Evolutionary conservation across 2,329 filamentous ascomycete genomes (phyloP).

Genomic region (Neonectria ditissima): DNA sequence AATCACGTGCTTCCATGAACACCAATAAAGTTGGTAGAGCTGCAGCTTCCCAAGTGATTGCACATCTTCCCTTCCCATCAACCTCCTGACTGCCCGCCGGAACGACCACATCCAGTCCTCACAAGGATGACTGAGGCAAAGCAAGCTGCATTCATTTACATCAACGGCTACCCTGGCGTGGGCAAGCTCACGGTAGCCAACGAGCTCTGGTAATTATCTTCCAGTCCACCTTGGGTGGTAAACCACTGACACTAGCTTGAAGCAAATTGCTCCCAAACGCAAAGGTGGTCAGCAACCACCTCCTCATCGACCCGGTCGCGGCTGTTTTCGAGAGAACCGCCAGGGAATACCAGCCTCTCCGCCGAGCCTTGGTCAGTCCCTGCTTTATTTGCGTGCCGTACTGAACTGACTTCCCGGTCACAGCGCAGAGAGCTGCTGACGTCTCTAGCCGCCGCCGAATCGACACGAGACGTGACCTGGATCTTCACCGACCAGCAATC

Average conservation of each 20-base stretch:
- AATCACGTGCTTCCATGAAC: background rate
- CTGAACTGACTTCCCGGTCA: background rate
- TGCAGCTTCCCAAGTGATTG: background rate
- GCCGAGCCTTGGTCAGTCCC: background rate
- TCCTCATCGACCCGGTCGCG: background rate
- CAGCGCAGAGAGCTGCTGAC: background rate
- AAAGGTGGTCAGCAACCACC: background rate
- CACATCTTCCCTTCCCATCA: background rate
- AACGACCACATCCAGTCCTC: background rate
- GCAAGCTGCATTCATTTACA: background rate
- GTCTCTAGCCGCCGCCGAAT: background rate
- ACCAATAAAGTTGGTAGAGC: background rate
- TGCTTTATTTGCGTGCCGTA: background rate
- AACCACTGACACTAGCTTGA: background rate
- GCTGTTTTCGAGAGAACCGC: background rate
- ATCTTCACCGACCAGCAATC: constrained; percentile 12
- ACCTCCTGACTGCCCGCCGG: too few relatives aligned
- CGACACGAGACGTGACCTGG: background rate
- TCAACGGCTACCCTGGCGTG: constrained; percentile 18
- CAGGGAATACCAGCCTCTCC: constrained; percentile 7
- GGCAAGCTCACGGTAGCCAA: constrained; percentile 15
- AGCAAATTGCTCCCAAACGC: background rate
- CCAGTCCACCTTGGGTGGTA: background rate
- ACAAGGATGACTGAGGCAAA: background rate
- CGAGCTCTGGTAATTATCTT: background rate